Percentiles rank a stretch among this genome's conserved stretches.
Conservation (phyloP, 2,329 filamentous ascomycete species). For the Aspergillus sp. region DNA sequence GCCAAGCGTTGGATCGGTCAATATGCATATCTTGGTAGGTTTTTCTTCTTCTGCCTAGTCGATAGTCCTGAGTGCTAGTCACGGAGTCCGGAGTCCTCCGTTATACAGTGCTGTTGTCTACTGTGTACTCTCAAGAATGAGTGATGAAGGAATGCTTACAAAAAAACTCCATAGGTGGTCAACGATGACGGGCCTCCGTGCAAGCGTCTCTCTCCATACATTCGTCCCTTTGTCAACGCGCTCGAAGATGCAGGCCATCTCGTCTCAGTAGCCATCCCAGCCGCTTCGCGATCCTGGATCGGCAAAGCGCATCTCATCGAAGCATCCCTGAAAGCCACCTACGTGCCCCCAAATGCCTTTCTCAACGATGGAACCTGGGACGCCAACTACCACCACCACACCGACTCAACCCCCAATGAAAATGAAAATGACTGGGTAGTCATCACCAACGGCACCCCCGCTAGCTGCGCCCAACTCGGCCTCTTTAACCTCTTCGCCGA, state of each 20-base stretch:
- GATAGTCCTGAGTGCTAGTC: no score
- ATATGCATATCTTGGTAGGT: constrained; percentile 46
- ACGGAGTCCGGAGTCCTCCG: no score
- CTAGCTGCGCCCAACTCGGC: constrained; percentile 71
- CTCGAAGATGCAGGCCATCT: constrained; percentile 69
- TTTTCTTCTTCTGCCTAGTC: constrained; percentile 5
- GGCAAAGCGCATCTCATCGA: constrained; percentile 94
- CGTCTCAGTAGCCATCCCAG: constrained; percentile 82
- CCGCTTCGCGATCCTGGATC: constrained; percentile 89
- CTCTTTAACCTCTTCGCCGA: constrained; percentile 70
- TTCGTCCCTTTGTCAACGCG: constrained; percentile 64
- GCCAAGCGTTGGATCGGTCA: no score
- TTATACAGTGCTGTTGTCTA: no score
- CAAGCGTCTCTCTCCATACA: constrained; percentile 66
- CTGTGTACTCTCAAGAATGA: no score
- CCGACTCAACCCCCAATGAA: constrained; percentile 10
- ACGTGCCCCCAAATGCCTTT: constrained; percentile 62
- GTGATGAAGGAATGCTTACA: no score
- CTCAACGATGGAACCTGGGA: constrained; percentile 52
- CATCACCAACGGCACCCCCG: constrained; percentile 70
- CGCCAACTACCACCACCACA: constrained; percentile 37
- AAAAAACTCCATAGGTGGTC: constrained; percentile 24
- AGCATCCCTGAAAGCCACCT: constrained; percentile 71
- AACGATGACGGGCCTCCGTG: constrained; percentile 77
- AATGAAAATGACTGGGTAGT: constrained; percentile 57